These are phyloP conservation scores for Microbotryum intermedium DNA, from an alignment of 1,284 basidiomycete genomes.

Conservation along the genomic window DNA sequence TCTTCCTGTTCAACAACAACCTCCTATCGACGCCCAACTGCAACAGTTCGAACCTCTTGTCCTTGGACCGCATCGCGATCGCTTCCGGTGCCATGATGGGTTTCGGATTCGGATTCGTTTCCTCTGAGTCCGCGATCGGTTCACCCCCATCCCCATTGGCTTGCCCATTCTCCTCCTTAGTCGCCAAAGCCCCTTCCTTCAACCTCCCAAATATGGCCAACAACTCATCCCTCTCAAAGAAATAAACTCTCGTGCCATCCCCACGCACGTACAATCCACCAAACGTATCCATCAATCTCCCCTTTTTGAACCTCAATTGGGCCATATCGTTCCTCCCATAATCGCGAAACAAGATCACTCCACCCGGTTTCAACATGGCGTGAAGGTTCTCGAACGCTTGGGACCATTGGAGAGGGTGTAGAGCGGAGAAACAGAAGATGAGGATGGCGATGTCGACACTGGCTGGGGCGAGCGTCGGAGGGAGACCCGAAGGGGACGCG, in stretches of 20 bases:
- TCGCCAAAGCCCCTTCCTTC: not conserved
- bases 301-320: conserved; percentile 83
- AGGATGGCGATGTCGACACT: conserved; percentile 82
- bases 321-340: conserved; percentile 92
- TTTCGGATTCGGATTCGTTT: too few species aligned
- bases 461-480: conserved; percentile 51
- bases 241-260: conserved; percentile 93
- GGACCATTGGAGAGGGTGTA: conserved; percentile 88
- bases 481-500: conserved; percentile 54
- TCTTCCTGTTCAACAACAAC: conserved; percentile 82
- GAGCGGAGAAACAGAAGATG: conserved; percentile 87
- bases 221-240: conserved; percentile 68
- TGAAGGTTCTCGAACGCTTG: conserved; percentile 77
- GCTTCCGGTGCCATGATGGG: not conserved
- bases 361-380: conserved; percentile 78
- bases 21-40: conserved; percentile 79
- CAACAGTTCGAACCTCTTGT: conserved; percentile 51
- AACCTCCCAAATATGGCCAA: conserved; percentile 61
- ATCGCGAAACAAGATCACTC: conserved; percentile 77
- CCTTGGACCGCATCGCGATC: not conserved
- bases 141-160: not conserved
- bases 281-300: conserved; percentile 61
- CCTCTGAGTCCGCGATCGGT: not conserved
- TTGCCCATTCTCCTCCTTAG: too few species aligned
- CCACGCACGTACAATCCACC: conserved; percentile 83